phyloP scores from a whole-genome alignment of 306 rosid species.

The Mucuna pruriens region DNA sequence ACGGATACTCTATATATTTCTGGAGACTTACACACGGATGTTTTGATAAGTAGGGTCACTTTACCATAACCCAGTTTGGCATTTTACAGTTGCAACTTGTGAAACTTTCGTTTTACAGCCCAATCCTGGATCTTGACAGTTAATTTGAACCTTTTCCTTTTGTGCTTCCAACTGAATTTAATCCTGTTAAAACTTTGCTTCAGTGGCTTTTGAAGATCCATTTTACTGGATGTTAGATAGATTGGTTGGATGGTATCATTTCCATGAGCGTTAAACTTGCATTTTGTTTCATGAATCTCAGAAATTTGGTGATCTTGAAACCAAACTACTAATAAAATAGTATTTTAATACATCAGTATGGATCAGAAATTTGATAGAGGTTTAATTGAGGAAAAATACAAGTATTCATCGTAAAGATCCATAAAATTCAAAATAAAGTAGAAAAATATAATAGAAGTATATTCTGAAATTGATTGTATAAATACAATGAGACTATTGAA shows the following conservation, averaged over 20 bases:
- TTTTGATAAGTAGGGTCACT: constrained; percentile 95
- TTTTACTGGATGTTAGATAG: not conserved
- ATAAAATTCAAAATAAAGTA: too few species aligned
- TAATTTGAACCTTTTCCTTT: constrained; percentile 36
- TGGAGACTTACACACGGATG: constrained; percentile 96
- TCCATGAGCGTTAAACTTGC: too few species aligned
- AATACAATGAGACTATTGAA: too few species aligned
- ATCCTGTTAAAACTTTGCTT: constrained; percentile 6
- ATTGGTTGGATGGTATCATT: not conserved
- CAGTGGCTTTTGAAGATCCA: not conserved
- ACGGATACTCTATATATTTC: constrained; percentile 88
- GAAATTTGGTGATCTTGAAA: too few species aligned
- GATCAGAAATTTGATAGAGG: too few species aligned
- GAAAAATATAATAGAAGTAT: too few species aligned
- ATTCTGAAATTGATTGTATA: too few species aligned
- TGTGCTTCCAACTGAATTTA: not conserved
- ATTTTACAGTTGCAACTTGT: constrained; percentile 83
- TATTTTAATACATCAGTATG: too few species aligned
- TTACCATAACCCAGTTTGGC: constrained; percentile 91
- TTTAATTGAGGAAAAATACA: too few species aligned
- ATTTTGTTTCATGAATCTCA: too few species aligned
- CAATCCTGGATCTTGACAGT: constrained; percentile 96
- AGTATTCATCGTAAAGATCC: too few species aligned
- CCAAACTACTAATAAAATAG: too few species aligned
- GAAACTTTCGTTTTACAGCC: constrained; percentile 92